Evolutionary conservation across 495 filamentous ascomycete genomes (phyloP), one percentile per base, ranked within the genome.

Genomic region (Clavariopsis aquatica): DNA sequence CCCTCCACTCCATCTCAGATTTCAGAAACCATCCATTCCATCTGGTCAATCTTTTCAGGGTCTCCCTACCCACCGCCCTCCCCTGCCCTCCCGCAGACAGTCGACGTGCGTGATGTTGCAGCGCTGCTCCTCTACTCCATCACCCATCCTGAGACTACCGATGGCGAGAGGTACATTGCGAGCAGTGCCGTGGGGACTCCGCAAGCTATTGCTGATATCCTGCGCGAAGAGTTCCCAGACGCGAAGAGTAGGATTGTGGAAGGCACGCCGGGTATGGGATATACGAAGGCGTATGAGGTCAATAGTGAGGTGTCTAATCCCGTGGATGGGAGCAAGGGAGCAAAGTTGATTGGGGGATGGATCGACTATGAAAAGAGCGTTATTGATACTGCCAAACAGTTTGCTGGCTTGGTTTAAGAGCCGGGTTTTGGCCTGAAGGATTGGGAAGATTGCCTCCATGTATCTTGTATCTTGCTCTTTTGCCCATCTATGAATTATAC

Each of bases 101-200:
- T 69, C 53, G 66, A 69, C 46, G 66, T 69, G 13, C 58, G 66
- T 8, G 66, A 69, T 29, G 60, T 69, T 0, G 60, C 66, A 1
- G 22, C 12, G 8, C 38, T 69, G 0, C 22, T 60, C 1, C n/a
- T 54, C 2, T 69, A 64, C 47, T 26, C 55, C 8, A 57, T 69
- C 38, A 31, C 27, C 38, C 61, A 69, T 29, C 43, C 66, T n/a
- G 31, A 54, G 12, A 45, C 31, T 15, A 64, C 66, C 2, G 28
- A 64, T 26, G 60, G 66, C 1, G 60, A 69, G 55, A 53, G 66
- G 9, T 69, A 69, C 29, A 69, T 69, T 22, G 66, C 66, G 1
- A 26, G 23, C 43, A 52, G 34, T n/a, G 60, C 46, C 1, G 28
- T 12, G 19, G 49, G 49, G 2, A 2, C 23, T 28, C 34, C 60